Evolutionary conservation across 164 flowering plant species (phyloP).

Genomic region (Cinnamomum micranthum): DNA sequence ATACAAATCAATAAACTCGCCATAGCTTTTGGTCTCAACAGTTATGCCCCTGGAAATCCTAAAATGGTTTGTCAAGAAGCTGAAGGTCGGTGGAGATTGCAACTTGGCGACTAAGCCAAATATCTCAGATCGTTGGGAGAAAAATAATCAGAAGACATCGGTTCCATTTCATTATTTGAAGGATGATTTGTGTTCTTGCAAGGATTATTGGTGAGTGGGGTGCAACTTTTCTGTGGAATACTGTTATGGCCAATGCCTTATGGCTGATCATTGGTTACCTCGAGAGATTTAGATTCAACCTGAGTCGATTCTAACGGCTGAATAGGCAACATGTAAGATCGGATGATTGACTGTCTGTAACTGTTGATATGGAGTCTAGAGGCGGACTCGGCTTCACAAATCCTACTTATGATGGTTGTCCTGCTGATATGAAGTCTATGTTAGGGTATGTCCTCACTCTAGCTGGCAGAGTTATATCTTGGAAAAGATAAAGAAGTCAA

Average conservation of each 20-base stretch:
- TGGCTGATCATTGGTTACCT: neutral
- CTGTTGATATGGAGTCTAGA: too few relatives aligned
- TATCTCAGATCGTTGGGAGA: slow-evolving; percentile 15
- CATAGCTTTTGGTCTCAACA: slow-evolving; percentile 14
- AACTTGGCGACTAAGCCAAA: slow-evolving; percentile 7
- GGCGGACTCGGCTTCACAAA: too few relatives aligned
- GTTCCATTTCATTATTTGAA: slow-evolving; percentile 16
- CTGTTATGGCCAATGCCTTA: neutral
- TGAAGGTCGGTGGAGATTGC: slow-evolving; percentile 13
- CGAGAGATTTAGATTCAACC: neutral
- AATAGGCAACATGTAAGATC: too few relatives aligned
- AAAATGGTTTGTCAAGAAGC: slow-evolving; percentile 11
- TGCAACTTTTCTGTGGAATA: neutral
- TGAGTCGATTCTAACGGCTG: too few relatives aligned
- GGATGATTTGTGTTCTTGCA: slow-evolving; percentile 17
- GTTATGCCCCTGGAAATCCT: slow-evolving; percentile 6
- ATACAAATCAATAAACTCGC: slow-evolving; percentile 18
- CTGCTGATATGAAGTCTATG: too few relatives aligned
- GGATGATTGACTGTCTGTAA: too few relatives aligned
- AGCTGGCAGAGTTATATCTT: too few relatives aligned
- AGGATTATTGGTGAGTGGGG: slow-evolving; percentile 9
- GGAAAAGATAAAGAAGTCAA: too few relatives aligned
- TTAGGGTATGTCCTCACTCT: too few relatives aligned
- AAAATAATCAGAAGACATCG: slow-evolving; percentile 17
- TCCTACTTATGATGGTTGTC: too few relatives aligned